Evolutionary conservation across 2,329 filamentous ascomycete genomes (phyloP).

Genomic region (Pseudocercospora fijiensis): DNA sequence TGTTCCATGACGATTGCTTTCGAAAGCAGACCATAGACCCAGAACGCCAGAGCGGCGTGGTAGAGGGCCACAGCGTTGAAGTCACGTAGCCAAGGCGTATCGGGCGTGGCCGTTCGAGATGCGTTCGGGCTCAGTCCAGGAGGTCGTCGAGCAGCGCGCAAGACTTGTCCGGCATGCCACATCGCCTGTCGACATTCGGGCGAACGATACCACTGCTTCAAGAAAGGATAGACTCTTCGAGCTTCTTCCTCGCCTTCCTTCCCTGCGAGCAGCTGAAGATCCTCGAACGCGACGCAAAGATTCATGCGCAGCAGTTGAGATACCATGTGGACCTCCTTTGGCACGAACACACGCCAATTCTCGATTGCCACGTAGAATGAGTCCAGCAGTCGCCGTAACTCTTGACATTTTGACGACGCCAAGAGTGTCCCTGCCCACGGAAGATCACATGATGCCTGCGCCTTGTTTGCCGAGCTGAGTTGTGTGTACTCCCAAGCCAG

Average conservation of each 20-base stretch:
- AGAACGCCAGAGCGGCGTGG: conserved; percentile 24
- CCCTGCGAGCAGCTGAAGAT: conserved; percentile 26
- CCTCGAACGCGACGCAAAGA: conserved; percentile 26
- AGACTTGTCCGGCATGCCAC: conserved; percentile 28
- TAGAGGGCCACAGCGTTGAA: conserved; percentile 26
- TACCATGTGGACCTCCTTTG: conserved; percentile 26
- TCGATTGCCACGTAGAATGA: conserved; percentile 25
- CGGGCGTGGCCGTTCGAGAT: conserved; percentile 18
- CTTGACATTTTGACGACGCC: conserved; percentile 26
- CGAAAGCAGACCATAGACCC: conserved; percentile 24
- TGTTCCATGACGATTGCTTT: conserved; percentile 20
- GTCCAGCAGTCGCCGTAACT: conserved; percentile 18
- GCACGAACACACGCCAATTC: conserved; percentile 24
- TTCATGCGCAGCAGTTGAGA: conserved; percentile 27
- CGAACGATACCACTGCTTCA: conserved; percentile 26
- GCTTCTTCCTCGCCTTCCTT: conserved; percentile 29
- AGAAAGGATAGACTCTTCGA: conserved; percentile 20
- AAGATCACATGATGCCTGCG: conserved; percentile 19
- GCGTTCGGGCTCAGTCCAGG: conserved; percentile 24
- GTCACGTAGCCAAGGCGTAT: conserved; percentile 26
- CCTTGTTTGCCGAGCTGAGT: conserved; percentile 26
- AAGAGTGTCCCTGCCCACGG: conserved; percentile 22
- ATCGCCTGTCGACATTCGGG: conserved; percentile 24
- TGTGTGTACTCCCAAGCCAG: conserved; percentile 25
- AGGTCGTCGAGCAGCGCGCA: conserved; percentile 23